Percentiles rank a stretch among this genome's conserved stretches.
These are phyloP conservation scores for Aureoboletus auriporus DNA, from an alignment of 768 basidiomycete species.

Conservation along the genomic window DNA sequence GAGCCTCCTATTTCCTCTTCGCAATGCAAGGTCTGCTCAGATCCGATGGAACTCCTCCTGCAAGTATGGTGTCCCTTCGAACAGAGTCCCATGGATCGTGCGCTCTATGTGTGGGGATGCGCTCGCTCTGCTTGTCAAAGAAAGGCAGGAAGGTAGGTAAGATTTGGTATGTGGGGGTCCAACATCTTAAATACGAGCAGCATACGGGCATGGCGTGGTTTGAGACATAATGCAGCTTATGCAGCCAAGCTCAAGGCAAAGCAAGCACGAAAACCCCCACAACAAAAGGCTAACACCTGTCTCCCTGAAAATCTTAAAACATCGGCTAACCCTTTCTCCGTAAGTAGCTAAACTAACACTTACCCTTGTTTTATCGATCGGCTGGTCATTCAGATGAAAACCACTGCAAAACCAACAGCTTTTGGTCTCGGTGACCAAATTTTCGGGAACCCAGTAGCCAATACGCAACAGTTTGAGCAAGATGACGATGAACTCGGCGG, in stretches of 20 bases:
- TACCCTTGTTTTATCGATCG: neutral
- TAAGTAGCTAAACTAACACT: slow-evolving; percentile 29
- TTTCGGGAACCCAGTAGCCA: slow-evolving; percentile 42
- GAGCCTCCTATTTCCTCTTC: slow-evolving; percentile 63
- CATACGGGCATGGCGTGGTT: slow-evolving; percentile 76
- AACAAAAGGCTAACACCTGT: slow-evolving; percentile 32
- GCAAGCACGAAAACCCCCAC: slow-evolving; percentile 36
- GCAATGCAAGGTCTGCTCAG: slow-evolving; percentile 65
- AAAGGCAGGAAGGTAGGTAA: slow-evolving; percentile 71
- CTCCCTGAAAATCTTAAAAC: slow-evolving; percentile 28
- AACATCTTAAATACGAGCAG: slow-evolving; percentile 36
- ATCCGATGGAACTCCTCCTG: slow-evolving; percentile 75
- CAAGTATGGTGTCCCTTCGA: slow-evolving; percentile 93
- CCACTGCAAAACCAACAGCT: slow-evolving; percentile 27
- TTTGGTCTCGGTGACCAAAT: slow-evolving; percentile 66
- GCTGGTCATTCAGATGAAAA: slow-evolving; percentile 20
- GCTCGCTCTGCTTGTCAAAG: slow-evolving; percentile 65
- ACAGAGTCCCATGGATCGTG: slow-evolving; percentile 79
- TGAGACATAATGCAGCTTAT: slow-evolving; percentile 69
- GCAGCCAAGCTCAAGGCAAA: slow-evolving; percentile 68
- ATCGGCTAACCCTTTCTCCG: slow-evolving; percentile 67
- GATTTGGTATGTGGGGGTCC: neutral
- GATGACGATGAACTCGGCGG: slow-evolving; percentile 26
- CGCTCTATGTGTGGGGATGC: slow-evolving; percentile 85
- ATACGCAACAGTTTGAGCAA: slow-evolving; percentile 12